phyloP scores from a whole-genome alignment of 2,329 filamentous ascomycete species.

The Monascus ruber region DNA sequence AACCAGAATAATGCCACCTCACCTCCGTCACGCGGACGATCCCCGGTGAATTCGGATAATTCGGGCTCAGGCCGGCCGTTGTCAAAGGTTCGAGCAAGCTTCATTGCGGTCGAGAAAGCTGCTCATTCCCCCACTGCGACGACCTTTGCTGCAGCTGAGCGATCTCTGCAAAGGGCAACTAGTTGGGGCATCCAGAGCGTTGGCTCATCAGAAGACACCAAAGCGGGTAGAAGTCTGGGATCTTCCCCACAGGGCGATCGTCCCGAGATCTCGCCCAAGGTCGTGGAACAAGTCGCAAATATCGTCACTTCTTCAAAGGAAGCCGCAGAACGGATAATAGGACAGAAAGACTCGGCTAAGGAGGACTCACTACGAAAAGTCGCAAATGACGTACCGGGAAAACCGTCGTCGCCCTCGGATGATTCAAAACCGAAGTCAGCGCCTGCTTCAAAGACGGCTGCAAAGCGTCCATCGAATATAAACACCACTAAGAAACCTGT shows the following conservation, averaged over 20 bases:
- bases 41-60: constrained; percentile 42
- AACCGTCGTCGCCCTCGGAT: constrained; percentile 2
- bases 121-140: constrained; percentile 29
- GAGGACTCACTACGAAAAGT: constrained; percentile 9
- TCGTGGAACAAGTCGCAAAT: constrained; percentile 9
- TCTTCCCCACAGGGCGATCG: constrained; percentile 17
- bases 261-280: constrained; percentile 5
- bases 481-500: constrained; percentile 10
- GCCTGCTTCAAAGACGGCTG: constrained; percentile 11
- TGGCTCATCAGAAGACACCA: constrained; percentile 7
- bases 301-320: constrained; percentile 5
- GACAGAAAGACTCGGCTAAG: constrained; percentile 3
- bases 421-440: constrained; percentile 9
- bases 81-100: constrained; percentile 64
- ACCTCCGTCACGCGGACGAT: constrained; percentile 58
- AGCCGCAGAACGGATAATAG: constrained; percentile 1
- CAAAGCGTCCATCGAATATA: constrained; percentile 23
- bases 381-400: constrained; percentile 6
- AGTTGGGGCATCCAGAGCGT: background rate
- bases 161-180: background rate
- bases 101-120: constrained; percentile 55
- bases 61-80: constrained; percentile 45
- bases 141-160: background rate
- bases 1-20: constrained; percentile 50
- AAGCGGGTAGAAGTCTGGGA: constrained; percentile 18